These are phyloP conservation scores for Tetraselmis chui DNA, from an alignment of 139 green algal species.

Conservation along the genomic window DNA sequence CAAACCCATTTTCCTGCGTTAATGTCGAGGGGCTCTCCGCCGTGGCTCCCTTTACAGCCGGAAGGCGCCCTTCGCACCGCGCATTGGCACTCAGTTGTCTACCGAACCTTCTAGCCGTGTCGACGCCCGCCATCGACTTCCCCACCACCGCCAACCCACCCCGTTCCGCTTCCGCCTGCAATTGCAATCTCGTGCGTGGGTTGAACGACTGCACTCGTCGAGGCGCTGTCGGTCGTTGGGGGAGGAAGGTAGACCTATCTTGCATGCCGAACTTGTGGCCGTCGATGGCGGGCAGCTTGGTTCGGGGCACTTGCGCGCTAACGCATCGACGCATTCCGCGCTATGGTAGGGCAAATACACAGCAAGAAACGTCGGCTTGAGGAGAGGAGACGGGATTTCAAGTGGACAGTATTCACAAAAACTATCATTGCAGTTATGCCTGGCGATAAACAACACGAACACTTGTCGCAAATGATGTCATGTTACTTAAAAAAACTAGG, in stretches of 20 bases:
- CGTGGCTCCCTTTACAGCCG: background rate
- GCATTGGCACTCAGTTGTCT: too few relatives aligned
- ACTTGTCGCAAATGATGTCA: too few relatives aligned
- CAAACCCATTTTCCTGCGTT: background rate
- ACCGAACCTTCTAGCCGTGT: too few relatives aligned
- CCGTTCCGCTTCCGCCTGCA: background rate
- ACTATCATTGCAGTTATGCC: too few relatives aligned
- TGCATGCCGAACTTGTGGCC: background rate
- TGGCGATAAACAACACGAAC: too few relatives aligned
- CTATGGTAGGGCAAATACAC: too few relatives aligned
- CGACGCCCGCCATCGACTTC: background rate
- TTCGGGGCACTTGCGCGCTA: background rate
- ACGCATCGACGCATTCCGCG: background rate
- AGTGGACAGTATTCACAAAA: too few relatives aligned
- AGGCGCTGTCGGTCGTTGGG: background rate
- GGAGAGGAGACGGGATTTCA: too few relatives aligned
- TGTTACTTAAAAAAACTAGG: too few relatives aligned
- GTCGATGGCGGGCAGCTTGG: background rate
- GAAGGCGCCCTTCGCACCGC: too few relatives aligned
- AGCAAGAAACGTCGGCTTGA: too few relatives aligned
- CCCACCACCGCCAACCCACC: background rate
- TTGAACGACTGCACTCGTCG: background rate
- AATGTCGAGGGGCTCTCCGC: background rate
- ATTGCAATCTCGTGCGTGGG: background rate
- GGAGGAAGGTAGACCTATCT: background rate